A percentile compares a stretch with the other conserved stretches of the same genome.
phyloP scores from a whole-genome alignment of 495 filamentous ascomycete species.

The Ramalina intermedia region DNA sequence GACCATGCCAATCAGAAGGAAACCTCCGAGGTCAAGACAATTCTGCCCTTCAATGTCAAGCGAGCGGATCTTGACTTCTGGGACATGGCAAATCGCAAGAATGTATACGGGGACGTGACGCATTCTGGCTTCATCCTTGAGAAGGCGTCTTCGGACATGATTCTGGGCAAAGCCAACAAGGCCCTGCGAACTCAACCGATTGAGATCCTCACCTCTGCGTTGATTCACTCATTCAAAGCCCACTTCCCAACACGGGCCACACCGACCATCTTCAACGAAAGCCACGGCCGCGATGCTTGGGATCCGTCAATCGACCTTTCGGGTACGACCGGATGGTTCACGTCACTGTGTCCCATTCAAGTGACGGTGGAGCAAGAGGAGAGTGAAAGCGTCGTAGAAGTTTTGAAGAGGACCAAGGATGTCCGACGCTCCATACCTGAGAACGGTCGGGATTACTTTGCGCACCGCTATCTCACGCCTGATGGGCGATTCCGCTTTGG shows the following conservation, averaged over 20 bases:
- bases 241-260: conserved; percentile 22
- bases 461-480: conserved; percentile 34
- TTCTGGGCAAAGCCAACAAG: conserved; percentile 27
- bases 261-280: conserved; percentile 19
- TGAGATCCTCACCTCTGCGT: conserved; percentile 34
- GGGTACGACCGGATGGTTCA: conserved; percentile 28
- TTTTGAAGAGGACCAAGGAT: conserved; percentile 33
- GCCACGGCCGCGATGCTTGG: conserved; percentile 22
- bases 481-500: conserved; percentile 26
- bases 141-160: conserved; percentile 26
- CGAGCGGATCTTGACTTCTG: conserved; percentile 7
- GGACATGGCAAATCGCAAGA: conserved; percentile 12
- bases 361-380: conserved; percentile 19
- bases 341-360: conserved; percentile 20
- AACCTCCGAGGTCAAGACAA: background rate
- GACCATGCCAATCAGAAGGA: background rate
- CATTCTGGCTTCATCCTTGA: conserved; percentile 30
- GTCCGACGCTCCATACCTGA: conserved; percentile 24
- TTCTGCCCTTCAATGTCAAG: conserved; percentile 3
- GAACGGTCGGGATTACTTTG: conserved; percentile 34
- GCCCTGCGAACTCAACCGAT: conserved; percentile 30
- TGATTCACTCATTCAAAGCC: conserved; percentile 34
- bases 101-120: conserved; percentile 30
- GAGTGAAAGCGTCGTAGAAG: conserved; percentile 15
- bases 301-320: conserved; percentile 16